Conservation (phyloP, 1,284 basidiomycete genomes). For the Phenoliferia sp. region DNA sequence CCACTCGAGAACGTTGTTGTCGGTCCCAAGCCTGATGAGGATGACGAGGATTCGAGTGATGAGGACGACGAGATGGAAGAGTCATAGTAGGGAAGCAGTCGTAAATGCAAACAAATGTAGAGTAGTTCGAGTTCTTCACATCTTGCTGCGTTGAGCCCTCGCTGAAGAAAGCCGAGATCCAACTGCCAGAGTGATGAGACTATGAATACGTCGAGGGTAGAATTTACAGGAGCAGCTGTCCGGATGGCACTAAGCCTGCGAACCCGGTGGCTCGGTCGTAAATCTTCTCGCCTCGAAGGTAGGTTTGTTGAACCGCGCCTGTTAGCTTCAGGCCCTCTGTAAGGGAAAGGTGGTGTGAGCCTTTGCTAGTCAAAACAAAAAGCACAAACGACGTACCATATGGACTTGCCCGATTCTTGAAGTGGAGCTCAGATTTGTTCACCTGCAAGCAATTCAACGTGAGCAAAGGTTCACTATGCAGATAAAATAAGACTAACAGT, state of each 20-base stretch:
- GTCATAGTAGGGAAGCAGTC: too few species aligned
- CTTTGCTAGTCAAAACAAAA: background rate
- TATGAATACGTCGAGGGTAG: too few species aligned
- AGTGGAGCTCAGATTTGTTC: constrained; percentile 63
- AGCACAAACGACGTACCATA: constrained; percentile 49
- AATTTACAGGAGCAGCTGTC: constrained; percentile 15
- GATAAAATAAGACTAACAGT: constrained; percentile 43
- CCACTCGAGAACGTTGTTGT: too few species aligned
- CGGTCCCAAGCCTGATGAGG: too few species aligned
- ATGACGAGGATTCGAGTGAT: too few species aligned
- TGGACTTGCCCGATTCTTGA: constrained; percentile 89
- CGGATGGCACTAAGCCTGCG: constrained; percentile 6
- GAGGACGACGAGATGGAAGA: too few species aligned
- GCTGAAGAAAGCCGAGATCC: too few species aligned
- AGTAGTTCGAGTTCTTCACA: too few species aligned
- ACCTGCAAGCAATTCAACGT: constrained; percentile 50
- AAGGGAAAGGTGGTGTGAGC: background rate
- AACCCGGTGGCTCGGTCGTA: constrained; percentile 49
- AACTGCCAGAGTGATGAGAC: too few species aligned
- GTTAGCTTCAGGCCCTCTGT: constrained; percentile 57
- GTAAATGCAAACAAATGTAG: too few species aligned
- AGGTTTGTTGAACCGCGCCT: constrained; percentile 71
- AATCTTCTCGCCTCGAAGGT: constrained; percentile 63
- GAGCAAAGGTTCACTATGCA: background rate
- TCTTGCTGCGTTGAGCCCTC: too few species aligned